Conservation (phyloP, 768 basidiomycete species). For the Auricularia sp. region DNA sequence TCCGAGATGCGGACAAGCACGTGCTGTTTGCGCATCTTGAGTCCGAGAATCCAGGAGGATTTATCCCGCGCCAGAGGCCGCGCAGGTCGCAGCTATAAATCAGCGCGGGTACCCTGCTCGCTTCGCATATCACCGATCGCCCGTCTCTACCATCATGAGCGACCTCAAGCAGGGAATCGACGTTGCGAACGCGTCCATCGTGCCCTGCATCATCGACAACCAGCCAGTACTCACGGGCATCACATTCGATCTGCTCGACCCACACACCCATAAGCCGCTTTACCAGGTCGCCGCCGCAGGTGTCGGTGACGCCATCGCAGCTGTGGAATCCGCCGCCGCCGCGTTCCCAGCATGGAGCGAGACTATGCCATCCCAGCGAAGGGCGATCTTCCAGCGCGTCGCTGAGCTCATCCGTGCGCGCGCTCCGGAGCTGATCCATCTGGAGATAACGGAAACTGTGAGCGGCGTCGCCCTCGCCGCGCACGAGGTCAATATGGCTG, state of each 20-base stretch:
- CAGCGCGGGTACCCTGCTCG: background rate
- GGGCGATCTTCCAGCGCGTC: conserved; percentile 13
- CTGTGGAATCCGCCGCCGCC: conserved; percentile 2
- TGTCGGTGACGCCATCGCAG: background rate
- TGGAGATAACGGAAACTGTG: conserved; percentile 12
- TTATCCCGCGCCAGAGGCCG: background rate
- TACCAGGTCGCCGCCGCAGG: background rate
- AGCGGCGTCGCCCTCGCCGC: background rate
- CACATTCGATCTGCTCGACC: conserved; percentile 3
- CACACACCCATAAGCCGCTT: background rate
- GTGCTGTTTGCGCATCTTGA: too few species aligned
- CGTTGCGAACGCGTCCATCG: background rate
- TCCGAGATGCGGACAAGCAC: too few species aligned
- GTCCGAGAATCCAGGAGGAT: background rate
- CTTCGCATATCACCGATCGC: background rate
- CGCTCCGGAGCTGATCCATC: conserved; percentile 7
- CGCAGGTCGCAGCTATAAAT: background rate
- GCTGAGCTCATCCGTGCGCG: conserved; percentile 8
- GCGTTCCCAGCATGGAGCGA: conserved; percentile 5
- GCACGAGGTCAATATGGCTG: background rate
- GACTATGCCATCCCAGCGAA: conserved; percentile 7
- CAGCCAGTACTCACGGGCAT: background rate
- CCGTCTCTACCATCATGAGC: background rate
- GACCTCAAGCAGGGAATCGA: background rate
- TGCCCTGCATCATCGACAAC: conserved; percentile 3